Evolutionary conservation across 805 yeast genomes (phyloP), one percentile per base, ranked within the genome.

Genomic region (Helenozyma rhizophorensis): DNA sequence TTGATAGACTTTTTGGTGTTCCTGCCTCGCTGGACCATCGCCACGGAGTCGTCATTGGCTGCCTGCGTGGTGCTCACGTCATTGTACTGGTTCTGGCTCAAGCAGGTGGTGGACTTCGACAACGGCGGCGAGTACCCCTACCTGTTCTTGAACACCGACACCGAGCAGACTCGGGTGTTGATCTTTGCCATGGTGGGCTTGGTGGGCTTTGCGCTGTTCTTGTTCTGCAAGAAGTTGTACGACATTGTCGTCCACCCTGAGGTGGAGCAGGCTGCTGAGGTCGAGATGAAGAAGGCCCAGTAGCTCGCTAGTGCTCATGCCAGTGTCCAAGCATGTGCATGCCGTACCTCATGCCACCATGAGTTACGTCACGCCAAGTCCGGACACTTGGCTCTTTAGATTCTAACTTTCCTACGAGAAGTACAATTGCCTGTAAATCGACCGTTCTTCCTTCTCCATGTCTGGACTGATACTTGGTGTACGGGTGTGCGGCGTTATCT

Each of bases 61-160:
- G 42, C 68, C 6, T 61, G 74, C 14, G 37, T 57, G 2, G 21
- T 42, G 0, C 50, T 78, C 13, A 67, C 82, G 1, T 39, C 51
- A 0, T 57, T 60, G 2, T 82, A 82, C 53, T 80, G 83, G 74
- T 48, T 56, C 27, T 67, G 69, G 53, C 58, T 82, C 33, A 68
- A 71, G 36, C 30, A 46, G 7, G 52, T 78, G 37, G 61, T 81
- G 15, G 73, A 70, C 35, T 57, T 70, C 21, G 61, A 62, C 14
- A 50, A 40, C 15, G 73, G 73, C 6, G 79, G 70, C 2, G 60
- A 55, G 12, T 81, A 74, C 44, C 90, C 90, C 0, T 82, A 82
- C 49, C 83, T 80, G 7, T 82, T 82, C 49, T 59, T 82, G 47
- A 73, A 80, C 49, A 80, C 73, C 10, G 65, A 58, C 4, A 61